Evolutionary conservation across 2,329 filamentous ascomycete species (phyloP), one percentile per base, ranked within the genome.

Genomic region (Apiospora rasikravindrae): DNA sequence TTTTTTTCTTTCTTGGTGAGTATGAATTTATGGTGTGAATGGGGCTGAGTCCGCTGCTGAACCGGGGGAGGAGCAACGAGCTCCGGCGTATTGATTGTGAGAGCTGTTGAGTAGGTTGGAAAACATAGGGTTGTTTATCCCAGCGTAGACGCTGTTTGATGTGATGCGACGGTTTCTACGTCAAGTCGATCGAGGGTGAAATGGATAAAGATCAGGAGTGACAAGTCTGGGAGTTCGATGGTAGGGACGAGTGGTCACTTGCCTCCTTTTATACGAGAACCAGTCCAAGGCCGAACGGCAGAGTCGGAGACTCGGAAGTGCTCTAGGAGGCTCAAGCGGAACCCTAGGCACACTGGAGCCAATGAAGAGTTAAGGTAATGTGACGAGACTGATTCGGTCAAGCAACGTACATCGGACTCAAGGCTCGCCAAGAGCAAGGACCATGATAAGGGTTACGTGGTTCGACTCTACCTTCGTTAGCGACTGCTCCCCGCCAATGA

Each of bases 81-180:
- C 93, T 91, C 93, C 93, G 90, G 96, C 95, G 92, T 95, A 97
- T 89, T 95, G 94, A 91, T 98, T 93, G 87, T 98, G 95, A 85
- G 92, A 90, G 84, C 95, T 98, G 90, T 96, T 96, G 79, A 98
- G 92, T 80, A 97, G 93, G 87, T 97, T 98, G 89, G 95, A 96
- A 92, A 98, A 98, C 95, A 94, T 98, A 37, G 33, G 22, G 33
- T 64, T n/a, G 57, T 24, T 40, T 61, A 11, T 61, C 53, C 53
- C 53, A 61, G 53, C 53, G 53, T 61, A 61, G 37, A 37, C 53
- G 53, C 53, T 37, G 53, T 22, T 11, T 61, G 53, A 61, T 22
- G 26, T 37, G 53, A 37, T 13, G 53, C 13, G 53, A 61, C 53
- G 33, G 57, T 13, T 64, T 40, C 57, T 16, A 40, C 33, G 57